Evolutionary conservation across 805 yeast genomes (phyloP), one percentile per base, ranked within the genome.

Genomic region (Kurtzmaniella cleridarum): DNA sequence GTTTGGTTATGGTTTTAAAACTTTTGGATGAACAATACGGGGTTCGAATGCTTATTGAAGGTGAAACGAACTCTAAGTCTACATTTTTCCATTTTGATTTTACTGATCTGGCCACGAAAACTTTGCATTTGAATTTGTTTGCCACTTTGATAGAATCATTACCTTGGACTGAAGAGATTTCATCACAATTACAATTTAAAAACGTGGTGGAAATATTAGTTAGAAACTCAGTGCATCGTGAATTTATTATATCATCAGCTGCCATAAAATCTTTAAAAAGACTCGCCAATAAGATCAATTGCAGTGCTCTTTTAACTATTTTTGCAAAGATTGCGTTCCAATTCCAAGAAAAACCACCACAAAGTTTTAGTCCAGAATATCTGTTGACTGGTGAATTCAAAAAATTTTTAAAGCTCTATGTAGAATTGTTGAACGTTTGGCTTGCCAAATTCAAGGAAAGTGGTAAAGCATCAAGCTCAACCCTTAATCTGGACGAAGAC

Each of bases 401-500:
- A 35, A 63, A 66, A 33, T 55, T 85, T 2, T 59, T 91, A 37
- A 76, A 75, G 41, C 68, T 89, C 0, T 93, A 90, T 47, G 83
- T 86, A 2, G 95, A 87, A 24, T 59, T 93, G 15, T 64, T 93
- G 18, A 81, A 78, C 39, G 79, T 87, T 42, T 93, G 98, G 98
- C 61, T 89, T 12, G 75, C 73, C 12, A 81, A 82, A 26, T 73
- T 86, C 40, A 50, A 38, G 45, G 51, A 38, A 43, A 16, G 41
- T 38, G 64, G 58, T 8, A 51, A 50, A 20, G 50, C 49, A 31
- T 41, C 58, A 14, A 29, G 26, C 11, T 57, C 56, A 36, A 62
- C 59, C 3, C 40, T 56, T 9, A 57, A 62, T 10, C 64, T 57
- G 28, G 62, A 61, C 27, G 66, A 60, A 38, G 68, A 62, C 31